Evolutionary conservation across 306 rosid genomes (phyloP).

Genomic region (Pyrus pyrifolia): DNA sequence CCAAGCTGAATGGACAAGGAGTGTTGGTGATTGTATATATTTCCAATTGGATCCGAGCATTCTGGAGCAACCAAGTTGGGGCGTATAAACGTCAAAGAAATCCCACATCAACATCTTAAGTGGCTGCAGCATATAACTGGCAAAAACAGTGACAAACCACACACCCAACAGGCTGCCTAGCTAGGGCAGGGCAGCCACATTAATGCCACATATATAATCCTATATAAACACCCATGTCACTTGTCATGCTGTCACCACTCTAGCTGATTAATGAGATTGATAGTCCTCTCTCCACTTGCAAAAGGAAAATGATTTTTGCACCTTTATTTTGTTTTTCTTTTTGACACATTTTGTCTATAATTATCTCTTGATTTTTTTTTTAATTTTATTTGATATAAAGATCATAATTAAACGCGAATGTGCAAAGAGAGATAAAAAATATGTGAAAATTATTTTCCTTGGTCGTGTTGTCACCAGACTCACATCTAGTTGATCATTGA

Average conservation of each 20-base stretch:
- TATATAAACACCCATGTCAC: not conserved
- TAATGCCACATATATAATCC: not conserved
- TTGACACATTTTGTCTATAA: not conserved
- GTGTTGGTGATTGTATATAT: not conserved
- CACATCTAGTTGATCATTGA: not conserved
- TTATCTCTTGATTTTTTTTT: not conserved
- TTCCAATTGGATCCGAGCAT: slow-evolving; percentile 4
- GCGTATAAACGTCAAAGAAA: not conserved
- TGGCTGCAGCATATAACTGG: not conserved
- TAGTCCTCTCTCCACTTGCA: not conserved
- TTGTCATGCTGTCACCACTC: not conserved
- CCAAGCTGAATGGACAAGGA: not conserved
- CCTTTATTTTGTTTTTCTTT: not conserved
- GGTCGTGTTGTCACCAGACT: not conserved
- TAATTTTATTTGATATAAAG: too few species aligned
- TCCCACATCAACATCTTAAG: not conserved
- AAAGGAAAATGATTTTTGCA: too few species aligned
- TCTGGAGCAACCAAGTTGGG: slow-evolving; percentile 10
- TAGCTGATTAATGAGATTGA: not conserved
- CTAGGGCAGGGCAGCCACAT: not conserved
- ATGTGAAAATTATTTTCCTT: too few species aligned
- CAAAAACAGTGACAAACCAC: not conserved
- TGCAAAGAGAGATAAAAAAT: not conserved
- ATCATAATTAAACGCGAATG: too few species aligned
- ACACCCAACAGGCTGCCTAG: not conserved